Percentiles rank a stretch among this genome's conserved stretches.
Evolutionary conservation across 352 stramenopile species (phyloP).

Genomic region (Pythium aphanidermatum): DNA sequence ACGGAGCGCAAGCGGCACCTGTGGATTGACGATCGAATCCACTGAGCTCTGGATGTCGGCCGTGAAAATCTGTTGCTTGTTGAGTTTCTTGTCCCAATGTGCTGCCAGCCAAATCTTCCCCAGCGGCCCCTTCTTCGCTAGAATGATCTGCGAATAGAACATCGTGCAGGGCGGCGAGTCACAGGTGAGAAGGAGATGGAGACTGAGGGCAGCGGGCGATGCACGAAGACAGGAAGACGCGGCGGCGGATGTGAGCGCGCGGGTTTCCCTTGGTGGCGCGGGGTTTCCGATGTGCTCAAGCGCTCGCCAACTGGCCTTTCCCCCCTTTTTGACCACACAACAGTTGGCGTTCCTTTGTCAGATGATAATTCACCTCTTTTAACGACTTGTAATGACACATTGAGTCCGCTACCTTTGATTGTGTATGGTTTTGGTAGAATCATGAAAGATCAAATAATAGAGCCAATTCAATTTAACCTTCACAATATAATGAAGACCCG

Average conservation of each 20-base stretch:
- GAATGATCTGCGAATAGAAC: conserved; percentile 99
- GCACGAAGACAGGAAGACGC: too few relatives aligned
- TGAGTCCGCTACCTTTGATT: conserved; percentile 1
- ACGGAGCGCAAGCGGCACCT: conserved; percentile 95
- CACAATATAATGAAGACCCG: conserved; percentile 6
- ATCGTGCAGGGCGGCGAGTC: conserved; percentile 66
- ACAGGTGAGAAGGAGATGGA: background rate
- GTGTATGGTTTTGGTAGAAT: background rate
- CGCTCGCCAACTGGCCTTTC: too few relatives aligned
- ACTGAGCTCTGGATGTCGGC: conserved; percentile 96
- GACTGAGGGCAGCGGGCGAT: too few relatives aligned
- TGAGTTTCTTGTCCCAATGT: conserved; percentile 99
- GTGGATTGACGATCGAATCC: conserved; percentile 95
- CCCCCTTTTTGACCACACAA: background rate
- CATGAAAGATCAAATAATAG: background rate
- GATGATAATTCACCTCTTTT: background rate
- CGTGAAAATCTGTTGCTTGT: conserved; percentile 97
- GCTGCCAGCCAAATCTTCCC: conserved; percentile 99
- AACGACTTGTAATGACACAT: conserved; percentile 13
- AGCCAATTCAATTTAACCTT: conserved; percentile 8
- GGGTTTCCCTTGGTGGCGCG: too few relatives aligned
- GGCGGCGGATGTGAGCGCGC: background rate
- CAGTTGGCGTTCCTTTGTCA: conserved; percentile 4
- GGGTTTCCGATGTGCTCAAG: too few relatives aligned
- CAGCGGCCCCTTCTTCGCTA: conserved; percentile 98